These are phyloP conservation scores for Leccinum uliginosum DNA, from an alignment of 768 basidiomycete genomes.

Conservation along the genomic window DNA sequence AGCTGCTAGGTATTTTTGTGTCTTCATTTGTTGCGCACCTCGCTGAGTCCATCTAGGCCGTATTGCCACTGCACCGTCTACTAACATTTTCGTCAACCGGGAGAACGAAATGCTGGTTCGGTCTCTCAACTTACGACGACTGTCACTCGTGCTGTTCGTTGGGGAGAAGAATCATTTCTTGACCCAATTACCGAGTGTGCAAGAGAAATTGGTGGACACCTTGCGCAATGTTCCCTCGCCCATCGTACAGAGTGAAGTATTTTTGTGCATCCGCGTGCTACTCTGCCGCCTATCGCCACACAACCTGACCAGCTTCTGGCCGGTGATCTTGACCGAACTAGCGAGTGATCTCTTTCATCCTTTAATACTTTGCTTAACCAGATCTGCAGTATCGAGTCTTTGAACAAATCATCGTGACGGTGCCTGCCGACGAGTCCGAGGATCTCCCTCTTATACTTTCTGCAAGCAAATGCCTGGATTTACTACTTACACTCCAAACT, in stretches of 20 bases:
- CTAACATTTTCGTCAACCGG: constrained; percentile 93
- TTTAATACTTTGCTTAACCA: background rate
- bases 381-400: constrained; percentile 78
- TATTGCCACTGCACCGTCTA: constrained; percentile 80
- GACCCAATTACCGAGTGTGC: constrained; percentile 86
- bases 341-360: constrained; percentile 37
- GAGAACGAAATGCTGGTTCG: constrained; percentile 91
- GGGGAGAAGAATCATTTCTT: constrained; percentile 92
- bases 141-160: constrained; percentile 82
- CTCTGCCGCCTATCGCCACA: constrained; percentile 88
- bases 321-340: constrained; percentile 88
- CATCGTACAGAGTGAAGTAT: constrained; percentile 90
- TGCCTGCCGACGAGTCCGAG: constrained; percentile 82
- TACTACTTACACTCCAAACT: constrained; percentile 88
- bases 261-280: constrained; percentile 86
- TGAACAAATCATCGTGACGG: constrained; percentile 66
- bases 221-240: constrained; percentile 75
- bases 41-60: constrained; percentile 43
- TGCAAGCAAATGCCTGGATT: constrained; percentile 91
- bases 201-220: constrained; percentile 94
- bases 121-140: constrained; percentile 79
- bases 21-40: constrained; percentile 27
- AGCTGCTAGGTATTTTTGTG: constrained; percentile 64
- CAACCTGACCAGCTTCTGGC: constrained; percentile 95
- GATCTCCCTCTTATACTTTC: constrained; percentile 78